These are phyloP conservation scores for Melastoma malabathricum DNA, from an alignment of 345 rosid species.

Conservation along the genomic window DNA sequence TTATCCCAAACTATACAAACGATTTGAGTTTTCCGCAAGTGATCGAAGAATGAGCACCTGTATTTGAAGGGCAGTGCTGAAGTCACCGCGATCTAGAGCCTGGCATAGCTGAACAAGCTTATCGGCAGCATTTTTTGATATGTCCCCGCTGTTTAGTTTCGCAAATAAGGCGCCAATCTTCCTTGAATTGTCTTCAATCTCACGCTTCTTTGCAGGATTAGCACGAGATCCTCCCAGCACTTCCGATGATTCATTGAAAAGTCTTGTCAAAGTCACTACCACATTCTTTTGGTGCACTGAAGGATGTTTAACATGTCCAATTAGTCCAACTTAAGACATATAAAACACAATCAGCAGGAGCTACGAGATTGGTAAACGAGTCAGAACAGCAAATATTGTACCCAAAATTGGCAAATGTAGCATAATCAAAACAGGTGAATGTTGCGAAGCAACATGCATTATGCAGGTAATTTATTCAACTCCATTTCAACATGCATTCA, in stretches of 20 bases:
- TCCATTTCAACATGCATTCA: no score
- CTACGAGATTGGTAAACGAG: no score
- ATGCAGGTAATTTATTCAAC: no score
- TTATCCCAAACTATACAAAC: neutral
- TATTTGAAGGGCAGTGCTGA: slow-evolving; percentile 1
- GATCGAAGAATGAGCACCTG: slow-evolving; percentile 41
- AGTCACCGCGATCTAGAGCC: neutral
- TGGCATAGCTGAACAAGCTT: slow-evolving; percentile 85
- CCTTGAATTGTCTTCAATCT: slow-evolving; percentile 91
- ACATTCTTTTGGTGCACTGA: slow-evolving; percentile 75
- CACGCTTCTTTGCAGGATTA: slow-evolving; percentile 77
- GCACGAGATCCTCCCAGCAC: slow-evolving; percentile 91
- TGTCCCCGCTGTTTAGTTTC: slow-evolving; percentile 81
- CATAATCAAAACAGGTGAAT: no score
- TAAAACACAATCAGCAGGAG: no score
- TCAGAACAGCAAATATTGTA: no score
- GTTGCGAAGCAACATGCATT: no score
- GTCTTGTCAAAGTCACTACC: slow-evolving; percentile 65
- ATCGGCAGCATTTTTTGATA: slow-evolving; percentile 83
- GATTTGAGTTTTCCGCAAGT: neutral
- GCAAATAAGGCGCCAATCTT: slow-evolving; percentile 88
- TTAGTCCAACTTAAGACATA: no score
- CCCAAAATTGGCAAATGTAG: no score
- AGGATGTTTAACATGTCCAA: neutral
- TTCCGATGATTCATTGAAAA: slow-evolving; percentile 86